Base-by-base conservation (phyloP, 169 alveolate genomes). In the Miamiensis avidus region DNA sequence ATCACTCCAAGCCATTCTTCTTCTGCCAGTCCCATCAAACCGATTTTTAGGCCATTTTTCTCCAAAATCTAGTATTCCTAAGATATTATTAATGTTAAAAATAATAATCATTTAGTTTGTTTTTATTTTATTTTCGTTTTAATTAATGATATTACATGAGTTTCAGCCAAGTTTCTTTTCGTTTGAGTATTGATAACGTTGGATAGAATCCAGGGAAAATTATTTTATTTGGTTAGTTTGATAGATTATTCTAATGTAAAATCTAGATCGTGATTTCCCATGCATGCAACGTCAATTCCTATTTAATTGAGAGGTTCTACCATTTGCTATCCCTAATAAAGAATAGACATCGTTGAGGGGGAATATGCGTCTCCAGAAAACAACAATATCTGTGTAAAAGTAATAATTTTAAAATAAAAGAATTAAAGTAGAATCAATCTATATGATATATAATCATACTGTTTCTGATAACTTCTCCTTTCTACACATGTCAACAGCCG, bases 191-290 rank as follows among this genome's bases (percentile, higher is more conserved):
- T 95, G 28, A 84, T 86, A 1, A 97, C 94, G 87, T 97, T 95
- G 25, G 96, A 87, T 31, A 95, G 84, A 69, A 97, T 86, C 98
- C 98, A 97, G 27, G 97, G 97, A 29, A 93, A 91, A 77, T 91
- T 88, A 72, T 96, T 90, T 34, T 94, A 85, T 65, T 93, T 86
- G 25, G 91, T 89, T 1, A 94, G 78, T 86, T 92, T 91, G 82
- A 92, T 96, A 33, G 96, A 91, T 64, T 94, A 87, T 82, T 96
- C 97, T 25, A 96, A 87, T 25, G 98, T 97, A 75, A 94, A 97
- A 85, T 97, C 98, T 75, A 97, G 96, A 89, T 97, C 99, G 82
- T 97, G 99, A 83, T 97, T 97, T 27, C 99, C 99, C n/a, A 94
- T 89, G 88, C 99, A 97, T 49, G 98, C 97, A 15, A 83, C 91